Conservation (phyloP, 2,329 filamentous ascomycete genomes). For the Phaeosphaeriaceae sp. region DNA sequence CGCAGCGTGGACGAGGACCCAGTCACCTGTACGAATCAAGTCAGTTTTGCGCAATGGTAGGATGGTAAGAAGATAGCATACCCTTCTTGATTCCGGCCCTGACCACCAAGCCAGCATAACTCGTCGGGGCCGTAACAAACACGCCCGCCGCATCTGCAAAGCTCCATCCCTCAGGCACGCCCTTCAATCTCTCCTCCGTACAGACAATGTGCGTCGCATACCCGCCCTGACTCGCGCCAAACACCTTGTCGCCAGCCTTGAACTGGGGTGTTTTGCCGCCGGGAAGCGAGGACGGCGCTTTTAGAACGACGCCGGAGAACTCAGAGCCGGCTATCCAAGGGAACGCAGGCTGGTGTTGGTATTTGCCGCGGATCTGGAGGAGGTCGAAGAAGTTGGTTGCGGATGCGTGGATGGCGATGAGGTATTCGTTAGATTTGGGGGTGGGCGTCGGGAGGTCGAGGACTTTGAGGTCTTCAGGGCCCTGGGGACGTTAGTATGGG, state of each 20-base stretch:
- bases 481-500: conserved; percentile 55
- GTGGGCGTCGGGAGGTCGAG: conserved; percentile 75
- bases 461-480: conserved; percentile 79
- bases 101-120: conserved; percentile 81
- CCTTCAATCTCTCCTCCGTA: conserved; percentile 70
- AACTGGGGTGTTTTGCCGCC: conserved; percentile 63
- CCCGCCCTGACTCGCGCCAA: conserved; percentile 84
- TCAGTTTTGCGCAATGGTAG: neutral
- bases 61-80: conserved; percentile 12
- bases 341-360: conserved; percentile 87
- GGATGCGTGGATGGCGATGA: conserved; percentile 84
- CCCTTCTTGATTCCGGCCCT: conserved; percentile 74
- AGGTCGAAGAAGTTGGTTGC: conserved; percentile 98
- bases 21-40: conserved; percentile 65
- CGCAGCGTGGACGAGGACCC: conserved; percentile 88
- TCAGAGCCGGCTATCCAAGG: conserved; percentile 89
- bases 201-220: conserved; percentile 80
- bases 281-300: conserved; percentile 63
- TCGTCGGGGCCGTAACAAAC: conserved; percentile 91
- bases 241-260: conserved; percentile 81
- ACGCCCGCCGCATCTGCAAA: conserved; percentile 85
- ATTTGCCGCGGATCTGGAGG: conserved; percentile 93
- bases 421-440: conserved; percentile 76
- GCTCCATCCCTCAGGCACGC: conserved; percentile 81
- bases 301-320: conserved; percentile 80